phyloP scores from a whole-genome alignment of 331 rosid genomes.

The Dryas integrifolia region DNA sequence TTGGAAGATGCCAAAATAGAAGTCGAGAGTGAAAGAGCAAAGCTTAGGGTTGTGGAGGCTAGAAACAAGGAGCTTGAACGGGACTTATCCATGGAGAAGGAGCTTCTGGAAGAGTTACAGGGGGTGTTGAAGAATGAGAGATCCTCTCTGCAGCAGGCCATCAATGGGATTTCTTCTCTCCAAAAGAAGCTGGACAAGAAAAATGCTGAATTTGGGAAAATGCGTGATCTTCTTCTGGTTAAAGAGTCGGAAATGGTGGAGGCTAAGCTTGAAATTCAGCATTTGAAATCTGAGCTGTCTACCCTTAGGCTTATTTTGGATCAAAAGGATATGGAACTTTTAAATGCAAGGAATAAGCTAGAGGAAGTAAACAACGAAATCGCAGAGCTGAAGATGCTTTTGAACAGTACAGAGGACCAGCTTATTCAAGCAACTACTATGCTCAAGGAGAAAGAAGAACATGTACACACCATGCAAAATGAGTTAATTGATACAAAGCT shows the following conservation, averaged over 20 bases:
- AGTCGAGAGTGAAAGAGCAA: conserved; percentile 68
- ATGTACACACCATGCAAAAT: conserved; percentile 44
- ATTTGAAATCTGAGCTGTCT: conserved; percentile 69
- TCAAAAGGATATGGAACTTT: conserved; percentile 80
- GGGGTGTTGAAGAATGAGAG: conserved; percentile 64
- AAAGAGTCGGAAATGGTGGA: conserved; percentile 70
- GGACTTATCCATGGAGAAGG: conserved; percentile 55
- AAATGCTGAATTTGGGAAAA: conserved; percentile 44
- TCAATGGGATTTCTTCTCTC: conserved; percentile 52
- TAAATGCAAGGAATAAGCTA: conserved; percentile 59
- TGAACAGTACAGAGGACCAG: conserved; percentile 63
- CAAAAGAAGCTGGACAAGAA: conserved; percentile 50
- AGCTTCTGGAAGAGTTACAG: conserved; percentile 54
- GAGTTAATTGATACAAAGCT: conserved; percentile 52
- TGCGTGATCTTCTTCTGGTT: conserved; percentile 47
- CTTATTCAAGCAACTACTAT: conserved; percentile 63
- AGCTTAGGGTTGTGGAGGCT: conserved; percentile 58
- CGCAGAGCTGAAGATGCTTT: conserved; percentile 60
- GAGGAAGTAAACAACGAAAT: conserved; percentile 58
- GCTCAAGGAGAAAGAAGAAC: conserved; percentile 84
- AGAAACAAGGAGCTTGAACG: conserved; percentile 61
- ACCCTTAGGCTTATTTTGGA: conserved; percentile 63
- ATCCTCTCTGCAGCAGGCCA: conserved; percentile 57
- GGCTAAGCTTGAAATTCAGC: conserved; percentile 79
- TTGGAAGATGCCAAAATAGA: conserved; percentile 67